phyloP scores from a whole-genome alignment of 2,329 filamentous ascomycete species.

The Fusarium haematococcum region DNA sequence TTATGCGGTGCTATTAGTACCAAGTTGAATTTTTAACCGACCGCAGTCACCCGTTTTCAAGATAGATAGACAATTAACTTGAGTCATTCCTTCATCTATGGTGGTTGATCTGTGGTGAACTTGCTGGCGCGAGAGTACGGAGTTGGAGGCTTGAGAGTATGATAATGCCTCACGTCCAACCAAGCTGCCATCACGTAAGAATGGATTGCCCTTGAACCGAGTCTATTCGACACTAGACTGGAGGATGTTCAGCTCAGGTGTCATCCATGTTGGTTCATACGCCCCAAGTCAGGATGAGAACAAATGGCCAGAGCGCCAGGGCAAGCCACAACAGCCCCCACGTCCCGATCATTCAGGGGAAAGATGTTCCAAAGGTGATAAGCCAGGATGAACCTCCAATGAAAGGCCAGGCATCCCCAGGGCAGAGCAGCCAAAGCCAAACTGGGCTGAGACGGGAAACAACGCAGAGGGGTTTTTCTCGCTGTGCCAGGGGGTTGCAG shows the following conservation, averaged over 20 bases:
- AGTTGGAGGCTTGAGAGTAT: background rate
- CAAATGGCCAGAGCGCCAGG: background rate
- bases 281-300: background rate
- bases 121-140: background rate
- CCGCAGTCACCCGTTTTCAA: slow-evolving; percentile 44
- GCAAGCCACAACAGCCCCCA: background rate
- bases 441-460: slow-evolving; percentile 2
- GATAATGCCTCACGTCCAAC: background rate
- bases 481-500: background rate
- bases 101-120: background rate
- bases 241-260: background rate
- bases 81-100: slow-evolving; percentile 39
- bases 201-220: background rate
- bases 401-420: background rate
- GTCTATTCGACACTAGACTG: background rate
- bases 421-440: background rate
- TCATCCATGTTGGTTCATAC: background rate
- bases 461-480: background rate
- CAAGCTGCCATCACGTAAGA: background rate
- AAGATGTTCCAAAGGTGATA: background rate
- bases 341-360: slow-evolving; percentile 4
- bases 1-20: slow-evolving; percentile 30
- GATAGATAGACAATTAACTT: slow-evolving; percentile 33
- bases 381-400: background rate
- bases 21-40: slow-evolving; percentile 33